A percentile compares a stretch with the other conserved stretches of the same genome.
Evolutionary conservation across 78 protist genomes (phyloP).

Genomic region (Isochrysis galbana): DNA sequence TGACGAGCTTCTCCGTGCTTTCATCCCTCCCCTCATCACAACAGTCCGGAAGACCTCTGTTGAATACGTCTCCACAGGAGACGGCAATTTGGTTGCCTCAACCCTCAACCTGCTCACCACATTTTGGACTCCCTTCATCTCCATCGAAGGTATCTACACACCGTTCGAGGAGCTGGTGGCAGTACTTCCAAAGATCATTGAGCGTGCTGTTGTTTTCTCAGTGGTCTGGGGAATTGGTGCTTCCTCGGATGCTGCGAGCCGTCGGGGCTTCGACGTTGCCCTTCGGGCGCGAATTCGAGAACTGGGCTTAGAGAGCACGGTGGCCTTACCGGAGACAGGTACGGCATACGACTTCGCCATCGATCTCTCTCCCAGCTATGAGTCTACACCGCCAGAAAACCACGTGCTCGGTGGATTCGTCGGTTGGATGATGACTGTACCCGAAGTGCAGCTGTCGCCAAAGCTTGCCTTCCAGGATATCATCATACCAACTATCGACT

Average conservation of each 20-base stretch:
- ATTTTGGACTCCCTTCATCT: not conserved
- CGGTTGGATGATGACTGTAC: conserved; percentile 66
- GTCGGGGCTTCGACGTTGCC: conserved; percentile 40
- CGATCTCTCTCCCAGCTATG: not conserved
- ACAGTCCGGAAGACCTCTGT: not conserved
- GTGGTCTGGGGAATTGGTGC: conserved; percentile 81
- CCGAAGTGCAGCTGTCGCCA: conserved; percentile 34
- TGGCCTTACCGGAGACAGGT: conserved; percentile 29
- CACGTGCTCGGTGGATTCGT: conserved; percentile 56
- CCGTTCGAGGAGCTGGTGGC: not conserved
- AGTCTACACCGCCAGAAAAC: no score
- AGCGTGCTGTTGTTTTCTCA: conserved; percentile 56
- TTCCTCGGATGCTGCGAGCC: conserved; percentile 43
- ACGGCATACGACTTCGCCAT: conserved; percentile 39
- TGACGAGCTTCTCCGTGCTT: conserved; percentile 10
- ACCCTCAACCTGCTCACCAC: not conserved
- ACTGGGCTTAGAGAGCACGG: not conserved
- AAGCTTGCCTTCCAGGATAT: conserved; percentile 6
- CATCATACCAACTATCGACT: conserved; percentile 59
- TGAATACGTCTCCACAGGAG: conserved; percentile 62
- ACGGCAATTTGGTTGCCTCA: conserved; percentile 30
- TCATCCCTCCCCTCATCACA: not conserved
- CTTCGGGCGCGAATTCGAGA: conserved; percentile 28
- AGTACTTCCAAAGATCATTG: not conserved
- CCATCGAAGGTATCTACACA: not conserved